phyloP scores from a whole-genome alignment of 164 flowering plant genomes.

The Kalanchoe fedtschenkoi region DNA sequence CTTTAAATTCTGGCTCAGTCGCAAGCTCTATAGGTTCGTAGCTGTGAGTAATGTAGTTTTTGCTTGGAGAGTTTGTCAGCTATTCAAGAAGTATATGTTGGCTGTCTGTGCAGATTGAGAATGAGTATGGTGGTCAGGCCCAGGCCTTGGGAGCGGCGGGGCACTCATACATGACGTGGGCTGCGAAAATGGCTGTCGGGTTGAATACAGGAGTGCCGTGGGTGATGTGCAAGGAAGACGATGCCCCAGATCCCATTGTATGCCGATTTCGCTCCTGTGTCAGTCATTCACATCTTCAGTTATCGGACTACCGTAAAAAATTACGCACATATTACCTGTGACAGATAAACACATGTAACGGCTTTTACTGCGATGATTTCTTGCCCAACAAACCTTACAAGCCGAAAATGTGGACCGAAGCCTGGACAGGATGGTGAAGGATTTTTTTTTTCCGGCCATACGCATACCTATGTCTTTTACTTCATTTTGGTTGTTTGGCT shows the following conservation, averaged over 20 bases:
- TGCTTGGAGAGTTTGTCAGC: not conserved
- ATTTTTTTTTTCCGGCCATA: not conserved
- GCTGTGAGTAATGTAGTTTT: not conserved
- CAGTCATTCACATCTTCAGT: not conserved
- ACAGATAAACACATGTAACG: slow-evolving; percentile 95
- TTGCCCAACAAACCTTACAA: slow-evolving; percentile 84
- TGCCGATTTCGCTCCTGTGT: slow-evolving; percentile 3
- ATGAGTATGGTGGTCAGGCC: slow-evolving; percentile 45
- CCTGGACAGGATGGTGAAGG: slow-evolving; percentile 85
- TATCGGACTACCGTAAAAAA: not conserved
- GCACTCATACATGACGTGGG: slow-evolving; percentile 51
- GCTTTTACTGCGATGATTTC: slow-evolving; percentile 89
- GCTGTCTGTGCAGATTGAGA: slow-evolving; percentile 46
- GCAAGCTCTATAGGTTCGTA: not conserved
- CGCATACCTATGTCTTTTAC: not conserved
- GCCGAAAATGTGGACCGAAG: slow-evolving; percentile 89
- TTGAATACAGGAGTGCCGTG: slow-evolving; percentile 63
- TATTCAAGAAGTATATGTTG: not conserved
- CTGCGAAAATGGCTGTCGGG: slow-evolving; percentile 60
- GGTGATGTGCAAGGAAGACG: slow-evolving; percentile 79
- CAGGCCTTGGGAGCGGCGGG: slow-evolving; percentile 49
- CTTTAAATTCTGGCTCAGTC: not conserved
- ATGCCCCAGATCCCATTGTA: slow-evolving; percentile 75
- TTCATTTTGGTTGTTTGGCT: not conserved
- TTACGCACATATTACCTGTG: not conserved